These are phyloP conservation scores for Oxytropis ochrocephala DNA, from an alignment of 306 rosid species.

Conservation along the genomic window DNA sequence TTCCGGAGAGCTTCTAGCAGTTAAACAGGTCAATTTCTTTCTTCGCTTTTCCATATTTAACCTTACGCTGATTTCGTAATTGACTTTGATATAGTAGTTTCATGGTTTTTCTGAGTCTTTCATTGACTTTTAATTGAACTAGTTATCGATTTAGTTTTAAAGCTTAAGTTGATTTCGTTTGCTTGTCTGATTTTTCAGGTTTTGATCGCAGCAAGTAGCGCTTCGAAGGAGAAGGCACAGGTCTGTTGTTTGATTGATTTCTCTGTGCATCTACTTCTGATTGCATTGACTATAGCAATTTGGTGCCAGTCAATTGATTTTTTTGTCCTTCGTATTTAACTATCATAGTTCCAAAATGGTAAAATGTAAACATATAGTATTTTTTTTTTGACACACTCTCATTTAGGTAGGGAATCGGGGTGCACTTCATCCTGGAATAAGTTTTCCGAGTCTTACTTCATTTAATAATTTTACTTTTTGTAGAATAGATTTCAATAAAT, in stretches of 20 bases:
- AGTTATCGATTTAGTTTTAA: neutral
- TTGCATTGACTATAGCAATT: neutral
- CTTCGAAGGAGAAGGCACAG: constrained; percentile 96
- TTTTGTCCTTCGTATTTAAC: neutral
- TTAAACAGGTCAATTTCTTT: constrained; percentile 62
- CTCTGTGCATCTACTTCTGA: neutral
- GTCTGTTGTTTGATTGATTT: constrained; percentile 33
- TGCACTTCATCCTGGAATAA: too few relatives aligned
- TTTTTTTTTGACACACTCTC: too few relatives aligned
- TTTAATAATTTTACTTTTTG: neutral
- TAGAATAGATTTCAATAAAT: neutral
- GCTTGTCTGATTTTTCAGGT: constrained; percentile 48
- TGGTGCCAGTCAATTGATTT: neutral
- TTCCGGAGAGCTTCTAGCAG: constrained; percentile 98
- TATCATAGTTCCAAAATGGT: neutral
- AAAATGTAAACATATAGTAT: neutral
- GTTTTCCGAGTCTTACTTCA: neutral
- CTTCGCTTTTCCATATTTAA: neutral
- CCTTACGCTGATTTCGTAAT: neutral
- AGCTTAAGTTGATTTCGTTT: constrained; percentile 12
- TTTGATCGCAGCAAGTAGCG: constrained; percentile 66
- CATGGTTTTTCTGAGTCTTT: neutral
- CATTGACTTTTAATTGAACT: neutral
- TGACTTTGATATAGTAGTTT: neutral
- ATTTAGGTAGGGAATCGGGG: too few relatives aligned